Percentiles rank a stretch among this genome's conserved stretches.
Conservation (phyloP, 768 basidiomycete genomes). For the Tricholoma saponaceum region DNA sequence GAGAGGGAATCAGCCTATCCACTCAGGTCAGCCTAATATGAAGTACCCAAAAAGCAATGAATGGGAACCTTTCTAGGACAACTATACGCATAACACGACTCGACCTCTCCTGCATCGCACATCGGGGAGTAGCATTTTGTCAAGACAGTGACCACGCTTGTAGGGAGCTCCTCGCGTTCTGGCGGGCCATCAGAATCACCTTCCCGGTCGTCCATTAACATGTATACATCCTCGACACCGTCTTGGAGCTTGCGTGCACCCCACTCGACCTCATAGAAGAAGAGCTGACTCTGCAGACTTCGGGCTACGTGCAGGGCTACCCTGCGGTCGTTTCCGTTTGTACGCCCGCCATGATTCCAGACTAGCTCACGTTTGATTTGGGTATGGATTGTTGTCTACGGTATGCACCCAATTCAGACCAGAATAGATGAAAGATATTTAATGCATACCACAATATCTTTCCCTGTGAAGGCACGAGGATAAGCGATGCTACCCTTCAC, state of each 20-base stretch:
- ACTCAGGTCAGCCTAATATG: not conserved
- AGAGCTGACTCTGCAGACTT: constrained; percentile 85
- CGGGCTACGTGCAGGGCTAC: constrained; percentile 85
- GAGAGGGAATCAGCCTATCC: constrained; percentile 28
- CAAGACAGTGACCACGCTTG: constrained; percentile 82
- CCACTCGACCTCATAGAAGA: constrained; percentile 98
- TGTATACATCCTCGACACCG: constrained; percentile 91
- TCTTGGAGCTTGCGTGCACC: constrained; percentile 79
- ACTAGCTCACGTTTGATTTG: constrained; percentile 78
- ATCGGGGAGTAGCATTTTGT: constrained; percentile 87
- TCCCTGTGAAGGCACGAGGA: constrained; percentile 88
- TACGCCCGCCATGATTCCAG: constrained; percentile 59
- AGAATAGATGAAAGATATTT: not conserved
- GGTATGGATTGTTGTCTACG: constrained; percentile 81
- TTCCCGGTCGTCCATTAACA: constrained; percentile 86
- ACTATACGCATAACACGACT: constrained; percentile 76
- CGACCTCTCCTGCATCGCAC: constrained; percentile 57
- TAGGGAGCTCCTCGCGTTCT: constrained; percentile 63
- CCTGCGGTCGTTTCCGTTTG: constrained; percentile 67
- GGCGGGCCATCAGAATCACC: constrained; percentile 47
- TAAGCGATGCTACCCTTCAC: constrained; percentile 96
- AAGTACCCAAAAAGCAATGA: not conserved
- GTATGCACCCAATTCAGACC: not conserved
- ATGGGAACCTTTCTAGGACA: constrained; percentile 66
- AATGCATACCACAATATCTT: constrained; percentile 80